Percentiles rank a stretch among this genome's conserved stretches.
phyloP scores from a whole-genome alignment of 1,284 basidiomycete genomes.

The Uromyces viciae-fabae region DNA sequence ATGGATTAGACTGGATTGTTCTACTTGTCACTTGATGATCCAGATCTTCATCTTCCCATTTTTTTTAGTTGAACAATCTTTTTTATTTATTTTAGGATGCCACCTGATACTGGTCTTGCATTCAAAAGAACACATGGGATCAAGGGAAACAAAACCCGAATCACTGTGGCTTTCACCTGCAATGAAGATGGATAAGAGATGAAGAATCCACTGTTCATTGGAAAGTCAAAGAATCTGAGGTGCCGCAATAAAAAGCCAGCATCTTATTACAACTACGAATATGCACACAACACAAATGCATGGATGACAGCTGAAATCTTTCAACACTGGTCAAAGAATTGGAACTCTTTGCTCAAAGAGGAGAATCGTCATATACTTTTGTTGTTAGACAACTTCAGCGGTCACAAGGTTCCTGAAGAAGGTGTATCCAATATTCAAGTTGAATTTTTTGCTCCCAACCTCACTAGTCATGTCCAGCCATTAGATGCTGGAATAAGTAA shows the following conservation, averaged over 20 bases:
- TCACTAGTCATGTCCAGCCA: conserved; percentile 39
- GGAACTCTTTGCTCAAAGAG: neutral
- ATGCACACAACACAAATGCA: neutral
- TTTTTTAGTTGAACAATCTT: neutral
- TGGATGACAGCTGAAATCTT: neutral
- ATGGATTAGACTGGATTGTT: conserved; percentile 13
- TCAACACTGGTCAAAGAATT: neutral
- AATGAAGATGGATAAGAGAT: neutral
- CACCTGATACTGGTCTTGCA: neutral
- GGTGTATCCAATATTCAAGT: conserved; percentile 31
- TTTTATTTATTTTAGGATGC: neutral
- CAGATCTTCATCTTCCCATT: neutral
- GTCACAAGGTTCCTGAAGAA: conserved; percentile 17
- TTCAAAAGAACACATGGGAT: neutral
- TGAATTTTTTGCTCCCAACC: conserved; percentile 31
- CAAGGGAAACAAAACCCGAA: neutral
- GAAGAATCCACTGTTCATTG: neutral
- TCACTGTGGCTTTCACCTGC: neutral
- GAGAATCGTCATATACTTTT: neutral
- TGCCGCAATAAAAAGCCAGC: neutral
- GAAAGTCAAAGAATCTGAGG: neutral
- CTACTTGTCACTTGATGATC: neutral
- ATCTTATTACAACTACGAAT: neutral
- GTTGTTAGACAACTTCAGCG: conserved; percentile 36
- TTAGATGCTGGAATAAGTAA: conserved; percentile 34